Evolutionary conservation across 805 yeast species (phyloP).

Genomic region (Candida sakaeoensis): DNA sequence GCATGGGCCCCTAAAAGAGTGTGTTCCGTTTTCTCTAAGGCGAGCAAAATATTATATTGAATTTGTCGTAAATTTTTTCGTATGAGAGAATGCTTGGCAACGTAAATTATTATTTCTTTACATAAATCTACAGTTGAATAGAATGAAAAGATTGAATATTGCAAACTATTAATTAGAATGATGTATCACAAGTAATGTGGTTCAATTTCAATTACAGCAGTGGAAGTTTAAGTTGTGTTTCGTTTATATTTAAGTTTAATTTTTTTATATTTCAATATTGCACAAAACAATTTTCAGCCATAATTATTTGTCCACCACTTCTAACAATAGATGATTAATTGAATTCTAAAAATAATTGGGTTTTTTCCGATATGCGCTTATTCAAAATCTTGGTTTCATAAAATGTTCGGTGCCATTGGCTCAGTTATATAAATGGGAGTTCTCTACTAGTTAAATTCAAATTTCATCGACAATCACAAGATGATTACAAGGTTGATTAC

Average conservation of each 20-base stretch:
- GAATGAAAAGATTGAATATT: background rate
- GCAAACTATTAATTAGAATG: background rate
- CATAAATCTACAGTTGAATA: background rate
- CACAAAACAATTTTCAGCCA: constrained; percentile 1
- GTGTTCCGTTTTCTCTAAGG: too few species aligned
- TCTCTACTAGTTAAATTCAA: too few species aligned
- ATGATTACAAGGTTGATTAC: background rate
- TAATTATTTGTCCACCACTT: background rate
- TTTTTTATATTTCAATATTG: background rate
- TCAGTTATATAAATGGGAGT: background rate
- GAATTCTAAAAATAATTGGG: background rate
- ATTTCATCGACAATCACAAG: background rate
- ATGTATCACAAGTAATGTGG: too few species aligned
- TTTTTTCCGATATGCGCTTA: background rate
- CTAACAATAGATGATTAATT: background rate
- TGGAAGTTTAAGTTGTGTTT: background rate
- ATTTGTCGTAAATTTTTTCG: background rate
- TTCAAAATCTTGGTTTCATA: background rate
- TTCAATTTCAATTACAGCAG: too few species aligned
- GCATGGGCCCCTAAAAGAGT: too few species aligned
- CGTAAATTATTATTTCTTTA: background rate
- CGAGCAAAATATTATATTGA: background rate
- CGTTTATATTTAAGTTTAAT: background rate
- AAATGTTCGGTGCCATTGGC: background rate
- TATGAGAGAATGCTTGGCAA: constrained; percentile 1